A percentile compares a stretch with the other conserved stretches of the same genome.
Evolutionary conservation across 768 basidiomycete species (phyloP).

Genomic region (Auricularia sp.): DNA sequence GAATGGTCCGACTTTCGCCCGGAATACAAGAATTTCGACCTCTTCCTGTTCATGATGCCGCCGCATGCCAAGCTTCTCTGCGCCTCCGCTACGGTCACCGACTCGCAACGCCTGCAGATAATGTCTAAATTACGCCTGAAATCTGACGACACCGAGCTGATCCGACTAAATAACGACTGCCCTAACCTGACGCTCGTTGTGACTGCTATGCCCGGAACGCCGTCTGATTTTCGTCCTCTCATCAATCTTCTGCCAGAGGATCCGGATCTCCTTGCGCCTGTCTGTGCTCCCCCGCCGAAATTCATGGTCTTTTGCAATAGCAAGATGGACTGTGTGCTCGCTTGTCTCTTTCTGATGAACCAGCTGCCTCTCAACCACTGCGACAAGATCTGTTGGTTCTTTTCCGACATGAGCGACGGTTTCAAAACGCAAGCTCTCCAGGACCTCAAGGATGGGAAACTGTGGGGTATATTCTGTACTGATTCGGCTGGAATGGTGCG

Average conservation of each 20-base stretch:
- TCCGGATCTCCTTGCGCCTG: neutral
- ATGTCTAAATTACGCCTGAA: too few species aligned
- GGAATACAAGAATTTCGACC: too few species aligned
- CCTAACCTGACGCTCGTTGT: slow-evolving; percentile 24
- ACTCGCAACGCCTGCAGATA: too few species aligned
- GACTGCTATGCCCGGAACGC: slow-evolving; percentile 13
- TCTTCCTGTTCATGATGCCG: too few species aligned
- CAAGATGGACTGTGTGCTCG: slow-evolving; percentile 14
- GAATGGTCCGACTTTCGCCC: too few species aligned
- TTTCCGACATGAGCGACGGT: slow-evolving; percentile 18
- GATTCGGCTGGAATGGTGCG: slow-evolving; percentile 30
- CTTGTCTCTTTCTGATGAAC: slow-evolving; percentile 10
- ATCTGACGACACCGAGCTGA: neutral
- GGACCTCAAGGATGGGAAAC: slow-evolving; percentile 10
- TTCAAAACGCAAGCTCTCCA: slow-evolving; percentile 7
- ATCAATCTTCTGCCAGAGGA: slow-evolving; percentile 13
- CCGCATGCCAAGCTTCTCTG: too few species aligned
- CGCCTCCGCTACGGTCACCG: too few species aligned
- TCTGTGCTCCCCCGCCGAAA: slow-evolving; percentile 7
- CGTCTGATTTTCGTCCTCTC: slow-evolving; percentile 13
- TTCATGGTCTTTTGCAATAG: slow-evolving; percentile 23
- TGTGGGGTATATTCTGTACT: slow-evolving; percentile 21
- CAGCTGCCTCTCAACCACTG: slow-evolving; percentile 1
- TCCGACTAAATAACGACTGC: slow-evolving; percentile 22
- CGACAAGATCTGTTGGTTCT: slow-evolving; percentile 17